phyloP scores from a whole-genome alignment of 805 yeast species.

The Jamesozyma lodderae region DNA sequence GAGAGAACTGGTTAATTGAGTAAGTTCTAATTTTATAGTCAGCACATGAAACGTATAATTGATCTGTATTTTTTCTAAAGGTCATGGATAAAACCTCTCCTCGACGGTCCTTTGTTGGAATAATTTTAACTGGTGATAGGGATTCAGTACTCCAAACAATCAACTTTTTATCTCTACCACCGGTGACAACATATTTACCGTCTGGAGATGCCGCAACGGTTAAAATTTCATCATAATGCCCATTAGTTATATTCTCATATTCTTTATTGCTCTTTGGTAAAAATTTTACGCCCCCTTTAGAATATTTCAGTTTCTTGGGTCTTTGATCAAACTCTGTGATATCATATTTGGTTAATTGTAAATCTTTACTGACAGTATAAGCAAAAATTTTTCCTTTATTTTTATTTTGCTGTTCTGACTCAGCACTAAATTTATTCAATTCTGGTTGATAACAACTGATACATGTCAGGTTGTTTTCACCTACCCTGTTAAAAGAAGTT shows the following conservation, averaged over 20 bases:
- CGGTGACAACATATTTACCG: constrained; percentile 84
- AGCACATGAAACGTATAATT: constrained; percentile 84
- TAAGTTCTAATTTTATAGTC: constrained; percentile 85
- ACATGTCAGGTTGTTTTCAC: constrained; percentile 47
- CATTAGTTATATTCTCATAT: constrained; percentile 47
- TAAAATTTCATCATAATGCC: constrained; percentile 69
- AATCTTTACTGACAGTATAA: constrained; percentile 76
- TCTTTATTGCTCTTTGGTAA: constrained; percentile 31
- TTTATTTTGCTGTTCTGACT: constrained; percentile 31
- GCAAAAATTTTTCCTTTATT: constrained; percentile 47
- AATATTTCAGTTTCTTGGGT: constrained; percentile 57
- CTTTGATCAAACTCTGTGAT: constrained; percentile 43
- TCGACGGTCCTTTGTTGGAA: constrained; percentile 63
- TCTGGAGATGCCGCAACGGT: constrained; percentile 79
- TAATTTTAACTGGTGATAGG: constrained; percentile 62
- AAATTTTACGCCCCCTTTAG: constrained; percentile 49
- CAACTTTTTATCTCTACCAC: constrained; percentile 75
- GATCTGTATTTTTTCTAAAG: constrained; percentile 75
- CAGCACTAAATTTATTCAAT: constrained; percentile 25
- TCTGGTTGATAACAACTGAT: constrained; percentile 31
- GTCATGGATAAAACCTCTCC: constrained; percentile 64
- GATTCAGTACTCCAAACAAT: constrained; percentile 81
- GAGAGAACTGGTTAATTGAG: constrained; percentile 77
- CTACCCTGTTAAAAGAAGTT: constrained; percentile 45
- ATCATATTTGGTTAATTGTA: constrained; percentile 74